Percentiles rank a stretch among this genome's conserved stretches.
Evolutionary conservation across 495 filamentous ascomycete genomes (phyloP).

Genomic region (Xylaria sp.): DNA sequence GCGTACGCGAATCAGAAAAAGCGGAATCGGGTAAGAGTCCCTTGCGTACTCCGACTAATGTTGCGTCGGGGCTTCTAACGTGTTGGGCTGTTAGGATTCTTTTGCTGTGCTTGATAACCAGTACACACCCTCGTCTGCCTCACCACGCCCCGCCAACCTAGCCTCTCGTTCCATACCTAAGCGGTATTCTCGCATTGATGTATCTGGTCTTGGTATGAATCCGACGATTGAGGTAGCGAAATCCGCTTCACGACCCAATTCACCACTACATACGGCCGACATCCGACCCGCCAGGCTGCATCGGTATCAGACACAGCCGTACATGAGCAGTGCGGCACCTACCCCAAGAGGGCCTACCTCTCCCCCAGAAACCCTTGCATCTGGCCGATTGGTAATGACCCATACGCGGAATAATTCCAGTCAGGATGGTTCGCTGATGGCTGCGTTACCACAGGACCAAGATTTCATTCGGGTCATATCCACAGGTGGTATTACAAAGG

Average conservation of each 20-base stretch:
- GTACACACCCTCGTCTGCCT: slow-evolving; percentile 70
- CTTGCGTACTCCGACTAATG: slow-evolving; percentile 32
- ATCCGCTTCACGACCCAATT: slow-evolving; percentile 70
- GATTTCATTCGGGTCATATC: slow-evolving; percentile 92
- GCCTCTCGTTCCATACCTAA: slow-evolving; percentile 60
- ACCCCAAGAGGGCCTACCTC: slow-evolving; percentile 49
- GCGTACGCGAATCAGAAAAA: slow-evolving; percentile 84
- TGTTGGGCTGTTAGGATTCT: slow-evolving; percentile 63
- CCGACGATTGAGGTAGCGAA: slow-evolving; percentile 56
- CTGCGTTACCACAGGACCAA: slow-evolving; percentile 76
- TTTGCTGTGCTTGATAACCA: slow-evolving; percentile 69
- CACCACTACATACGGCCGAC: slow-evolving; percentile 69
- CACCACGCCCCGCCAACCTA: slow-evolving; percentile 65
- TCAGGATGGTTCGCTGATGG: slow-evolving; percentile 81
- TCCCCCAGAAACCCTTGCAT: slow-evolving; percentile 46
- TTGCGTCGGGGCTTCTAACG: slow-evolving; percentile 6
- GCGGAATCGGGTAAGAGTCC: slow-evolving; percentile 76
- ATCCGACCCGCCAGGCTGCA: slow-evolving; percentile 49
- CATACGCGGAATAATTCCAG: slow-evolving; percentile 72
- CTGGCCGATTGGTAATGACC: slow-evolving; percentile 53
- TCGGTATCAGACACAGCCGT: slow-evolving; percentile 50
- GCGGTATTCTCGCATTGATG: slow-evolving; percentile 73
- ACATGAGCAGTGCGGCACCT: slow-evolving; percentile 41
- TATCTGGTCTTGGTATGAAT: slow-evolving; percentile 47
- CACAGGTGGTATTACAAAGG: slow-evolving; percentile 85